phyloP scores from a whole-genome alignment of 2,329 filamentous ascomycete genomes.

The Aspergillus chevalieri region DNA sequence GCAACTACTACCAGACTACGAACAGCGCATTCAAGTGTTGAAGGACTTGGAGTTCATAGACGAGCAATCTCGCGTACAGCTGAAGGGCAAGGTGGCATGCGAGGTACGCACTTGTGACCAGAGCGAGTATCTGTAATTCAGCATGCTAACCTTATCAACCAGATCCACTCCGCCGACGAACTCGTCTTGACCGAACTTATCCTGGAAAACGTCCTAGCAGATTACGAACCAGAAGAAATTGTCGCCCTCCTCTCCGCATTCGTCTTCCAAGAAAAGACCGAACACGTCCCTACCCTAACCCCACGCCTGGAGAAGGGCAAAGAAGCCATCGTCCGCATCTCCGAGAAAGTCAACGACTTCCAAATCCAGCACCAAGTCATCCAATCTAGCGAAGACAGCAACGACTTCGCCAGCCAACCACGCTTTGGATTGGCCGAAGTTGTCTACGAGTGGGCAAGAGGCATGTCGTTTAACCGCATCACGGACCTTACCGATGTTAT shows the following conservation, averaged over 20 bases:
- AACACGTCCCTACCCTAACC: slow-evolving; percentile 71
- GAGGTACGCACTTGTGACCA: slow-evolving; percentile 48
- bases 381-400: slow-evolving; percentile 78
- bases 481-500: slow-evolving; percentile 93
- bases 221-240: slow-evolving; percentile 94
- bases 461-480: slow-evolving; percentile 98
- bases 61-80: slow-evolving; percentile 74
- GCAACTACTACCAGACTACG: slow-evolving; percentile 90
- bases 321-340: slow-evolving; percentile 79
- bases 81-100: slow-evolving; percentile 97
- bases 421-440: slow-evolving; percentile 94
- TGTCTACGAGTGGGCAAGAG: slow-evolving; percentile 95
- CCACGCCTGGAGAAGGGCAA: slow-evolving; percentile 74
- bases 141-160: slow-evolving; percentile 5
- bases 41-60: slow-evolving; percentile 92
- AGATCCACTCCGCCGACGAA: slow-evolving; percentile 92
- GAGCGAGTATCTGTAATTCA: neutral
- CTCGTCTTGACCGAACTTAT: slow-evolving; percentile 93
- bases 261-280: slow-evolving; percentile 96
- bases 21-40: slow-evolving; percentile 86
- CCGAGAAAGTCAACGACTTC: slow-evolving; percentile 84
- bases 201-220: slow-evolving; percentile 90
- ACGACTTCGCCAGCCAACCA: slow-evolving; percentile 81
- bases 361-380: slow-evolving; percentile 92
- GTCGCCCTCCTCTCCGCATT: slow-evolving; percentile 89